Conservation (phyloP, 2,329 filamentous ascomycete genomes). For the Alternaria metachromatica region DNA sequence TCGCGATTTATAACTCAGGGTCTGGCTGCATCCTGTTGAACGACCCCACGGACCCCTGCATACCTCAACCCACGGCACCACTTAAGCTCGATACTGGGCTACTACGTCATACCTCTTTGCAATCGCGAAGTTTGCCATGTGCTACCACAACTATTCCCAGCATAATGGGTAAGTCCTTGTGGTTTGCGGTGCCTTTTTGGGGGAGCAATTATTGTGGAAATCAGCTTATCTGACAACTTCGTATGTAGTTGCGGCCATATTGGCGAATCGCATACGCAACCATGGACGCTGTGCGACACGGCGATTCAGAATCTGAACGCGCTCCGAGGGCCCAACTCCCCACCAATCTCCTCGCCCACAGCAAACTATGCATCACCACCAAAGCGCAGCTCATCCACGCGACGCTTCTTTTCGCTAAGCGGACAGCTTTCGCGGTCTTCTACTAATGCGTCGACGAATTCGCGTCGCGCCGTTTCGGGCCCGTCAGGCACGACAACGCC, state of each 20-base stretch:
- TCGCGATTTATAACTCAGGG: constrained; percentile 5
- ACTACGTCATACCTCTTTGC: constrained; percentile 14
- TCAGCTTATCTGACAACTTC: not conserved
- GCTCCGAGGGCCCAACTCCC: constrained; percentile 38
- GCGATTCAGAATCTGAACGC: constrained; percentile 31
- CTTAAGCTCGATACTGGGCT: not conserved
- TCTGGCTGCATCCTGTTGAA: constrained; percentile 7
- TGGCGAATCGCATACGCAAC: constrained; percentile 30
- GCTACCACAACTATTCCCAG: constrained; percentile 43
- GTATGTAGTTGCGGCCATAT: constrained; percentile 39
- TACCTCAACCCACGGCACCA: constrained; percentile 1
- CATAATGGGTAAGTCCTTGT: constrained; percentile 25
- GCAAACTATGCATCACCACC: constrained; percentile 17
- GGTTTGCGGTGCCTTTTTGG: not conserved
- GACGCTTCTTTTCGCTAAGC: constrained; percentile 36
- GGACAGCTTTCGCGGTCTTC: constrained; percentile 32
- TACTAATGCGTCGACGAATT: constrained; percentile 22
- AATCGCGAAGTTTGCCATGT: constrained; percentile 23
- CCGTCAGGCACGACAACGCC: constrained; percentile 15
- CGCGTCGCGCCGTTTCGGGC: constrained; percentile 29
- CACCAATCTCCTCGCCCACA: constrained; percentile 27
- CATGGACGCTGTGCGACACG: constrained; percentile 38
- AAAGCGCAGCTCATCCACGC: constrained; percentile 29
- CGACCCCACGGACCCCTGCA: constrained; percentile 7
- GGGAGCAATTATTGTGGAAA: not conserved